Evolutionary conservation across 257 asterid species (phyloP), one percentile per base, ranked within the genome.

Genomic region (Primulina huaijiensis): DNA sequence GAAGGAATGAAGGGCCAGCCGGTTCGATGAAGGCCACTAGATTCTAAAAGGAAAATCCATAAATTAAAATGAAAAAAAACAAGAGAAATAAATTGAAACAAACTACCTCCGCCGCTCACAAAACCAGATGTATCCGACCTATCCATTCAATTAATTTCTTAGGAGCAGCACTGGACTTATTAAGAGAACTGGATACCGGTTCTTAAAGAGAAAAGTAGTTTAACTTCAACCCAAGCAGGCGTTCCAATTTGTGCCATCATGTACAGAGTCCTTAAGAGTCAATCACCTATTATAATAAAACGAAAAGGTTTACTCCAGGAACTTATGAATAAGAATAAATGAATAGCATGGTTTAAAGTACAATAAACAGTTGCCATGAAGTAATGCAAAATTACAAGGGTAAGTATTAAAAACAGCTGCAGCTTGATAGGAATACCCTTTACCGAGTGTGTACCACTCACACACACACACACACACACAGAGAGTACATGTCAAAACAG

Each of bases 81-180:
- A 37, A 52, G 81, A 62, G 82, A 79, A 62, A 72, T 71, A 74
- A 69, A 76, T 23, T 80, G 75, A 11, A 74, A 63, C 73, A 76
- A 76, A 75, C 81, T 78, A 68, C 83, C 75, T 67, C 96, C 98
- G 65, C 98, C 90, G 43, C 96, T 92, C 81, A 92, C 90, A 74
- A 92, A 89, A 62, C 97, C 90, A 33, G 96, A 89, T 43, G 92
- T 89, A 76, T 92, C 96, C 0, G 86, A 60, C 78, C 98, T 84
- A 78, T 89, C 96, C 98, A 92, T 92, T 73, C 50, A 14, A 68
- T 72, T 57, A 56, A 66, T 73, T 16, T 67, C 83, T 77, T 76
- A 8, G 23, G 70, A 67, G 68, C 64, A 65, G 71, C 30, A 67
- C 57, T 53, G 63, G 8, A 29, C 60, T 60, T 69, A 76, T 9